Evolutionary conservation across 2,329 filamentous ascomycete genomes (phyloP).

Genomic region (Ophiocordyceps robertsii): DNA sequence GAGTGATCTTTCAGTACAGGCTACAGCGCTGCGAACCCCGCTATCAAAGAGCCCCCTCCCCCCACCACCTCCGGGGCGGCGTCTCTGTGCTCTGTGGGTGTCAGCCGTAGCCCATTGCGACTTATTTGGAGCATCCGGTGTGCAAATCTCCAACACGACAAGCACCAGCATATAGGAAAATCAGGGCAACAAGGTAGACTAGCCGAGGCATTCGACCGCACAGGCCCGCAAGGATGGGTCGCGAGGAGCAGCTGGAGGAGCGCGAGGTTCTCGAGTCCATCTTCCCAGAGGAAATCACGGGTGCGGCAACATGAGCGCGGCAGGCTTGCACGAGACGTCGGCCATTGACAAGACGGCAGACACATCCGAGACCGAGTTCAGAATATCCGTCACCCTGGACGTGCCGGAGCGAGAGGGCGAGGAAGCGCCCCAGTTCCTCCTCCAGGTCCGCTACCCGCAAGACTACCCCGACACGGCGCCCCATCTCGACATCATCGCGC

Average conservation of each 20-base stretch:
- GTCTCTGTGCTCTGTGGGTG: too few relatives aligned
- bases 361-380: constrained; percentile 79
- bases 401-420: constrained; percentile 49
- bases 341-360: constrained; percentile 36
- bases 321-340: background rate
- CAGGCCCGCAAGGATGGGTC: constrained; percentile 35
- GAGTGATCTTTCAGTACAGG: constrained; percentile 3
- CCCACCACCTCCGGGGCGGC: too few relatives aligned
- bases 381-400: constrained; percentile 76
- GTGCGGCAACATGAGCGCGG: constrained; percentile 27
- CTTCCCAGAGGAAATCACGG: constrained; percentile 93
- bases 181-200: background rate
- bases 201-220: background rate
- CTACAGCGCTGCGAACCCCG: too few relatives aligned
- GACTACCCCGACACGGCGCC: constrained; percentile 83
- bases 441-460: constrained; percentile 81
- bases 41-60: too few relatives aligned
- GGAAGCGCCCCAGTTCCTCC: constrained; percentile 58
- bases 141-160: too few relatives aligned
- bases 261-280: constrained; percentile 96
- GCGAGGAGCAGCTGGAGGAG: constrained; percentile 89
- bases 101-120: too few relatives aligned
- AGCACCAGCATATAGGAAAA: background rate
- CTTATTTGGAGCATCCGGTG: too few relatives aligned
- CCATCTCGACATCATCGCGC: constrained; percentile 62